Conservation (phyloP, 2,329 filamentous ascomycete genomes). For the Penicillium polonicum region DNA sequence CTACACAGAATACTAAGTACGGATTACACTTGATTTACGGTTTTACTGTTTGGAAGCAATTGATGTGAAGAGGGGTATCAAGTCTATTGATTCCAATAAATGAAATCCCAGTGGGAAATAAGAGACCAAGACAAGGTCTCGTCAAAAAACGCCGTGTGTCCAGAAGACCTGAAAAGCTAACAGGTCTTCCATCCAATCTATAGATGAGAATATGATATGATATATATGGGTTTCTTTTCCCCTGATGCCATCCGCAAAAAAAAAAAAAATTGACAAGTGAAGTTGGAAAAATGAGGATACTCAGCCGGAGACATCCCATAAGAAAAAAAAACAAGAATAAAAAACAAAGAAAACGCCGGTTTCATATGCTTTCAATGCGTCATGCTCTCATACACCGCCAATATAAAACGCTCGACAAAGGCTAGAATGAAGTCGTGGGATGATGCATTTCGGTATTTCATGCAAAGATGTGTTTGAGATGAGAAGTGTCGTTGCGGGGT, state of each 20-base stretch:
- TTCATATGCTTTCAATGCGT: conserved; percentile 28
- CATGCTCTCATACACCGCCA: conserved; percentile 31
- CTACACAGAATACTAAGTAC: neutral
- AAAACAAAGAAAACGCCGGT: conserved; percentile 20
- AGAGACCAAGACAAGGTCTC: conserved; percentile 22
- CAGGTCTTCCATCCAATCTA: conserved; percentile 12
- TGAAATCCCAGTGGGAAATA: conserved; percentile 1
- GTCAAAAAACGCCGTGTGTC: conserved; percentile 21
- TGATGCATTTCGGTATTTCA: conserved; percentile 15
- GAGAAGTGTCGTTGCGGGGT: conserved; percentile 11
- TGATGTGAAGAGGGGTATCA: conserved; percentile 23
- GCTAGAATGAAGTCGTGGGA: conserved; percentile 19
- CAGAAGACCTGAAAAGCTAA: conserved; percentile 1
- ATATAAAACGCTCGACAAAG: conserved; percentile 27
- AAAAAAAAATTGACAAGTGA: conserved; percentile 1
- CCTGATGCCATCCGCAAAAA: conserved; percentile 20
- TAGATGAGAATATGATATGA: conserved; percentile 10
- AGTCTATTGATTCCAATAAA: conserved; percentile 25
- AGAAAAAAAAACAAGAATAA: conserved; percentile 14
- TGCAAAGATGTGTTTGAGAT: conserved; percentile 10
- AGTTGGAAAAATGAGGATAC: neutral
- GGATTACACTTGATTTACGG: neutral
- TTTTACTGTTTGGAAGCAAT: neutral
- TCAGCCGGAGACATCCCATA: conserved; percentile 8
- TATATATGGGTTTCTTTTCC: conserved; percentile 5